Conservation (phyloP, 2,329 filamentous ascomycete genomes). For the Aspergillus brunneoviolaceus region DNA sequence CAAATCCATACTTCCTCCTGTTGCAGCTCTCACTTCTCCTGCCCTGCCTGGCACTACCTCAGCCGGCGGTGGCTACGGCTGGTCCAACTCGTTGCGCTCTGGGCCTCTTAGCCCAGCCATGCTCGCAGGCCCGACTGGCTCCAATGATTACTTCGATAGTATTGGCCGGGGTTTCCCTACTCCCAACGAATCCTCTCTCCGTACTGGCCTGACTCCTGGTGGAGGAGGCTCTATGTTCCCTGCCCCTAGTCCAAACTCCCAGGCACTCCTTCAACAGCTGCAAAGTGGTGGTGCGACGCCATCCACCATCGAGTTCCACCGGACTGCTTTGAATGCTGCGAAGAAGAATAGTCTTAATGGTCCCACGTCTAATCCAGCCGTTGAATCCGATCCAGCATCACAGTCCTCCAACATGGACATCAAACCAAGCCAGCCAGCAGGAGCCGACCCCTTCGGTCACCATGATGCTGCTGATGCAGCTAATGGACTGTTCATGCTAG, state of each 20-base stretch:
- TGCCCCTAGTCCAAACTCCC: conserved; percentile 80
- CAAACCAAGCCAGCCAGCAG: conserved; percentile 47
- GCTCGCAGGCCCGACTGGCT: conserved; percentile 74
- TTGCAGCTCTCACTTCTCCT: conserved; percentile 87
- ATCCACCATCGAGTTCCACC: conserved; percentile 88
- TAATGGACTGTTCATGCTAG: conserved; percentile 89
- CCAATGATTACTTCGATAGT: conserved; percentile 86
- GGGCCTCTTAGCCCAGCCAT: conserved; percentile 96
- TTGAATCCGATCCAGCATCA: conserved; percentile 39
- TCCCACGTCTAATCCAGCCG: conserved; percentile 44
- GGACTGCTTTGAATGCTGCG: conserved; percentile 80
- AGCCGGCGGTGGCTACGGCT: conserved; percentile 69
- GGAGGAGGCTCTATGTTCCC: conserved; percentile 98
- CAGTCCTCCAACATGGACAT: conserved; percentile 44
- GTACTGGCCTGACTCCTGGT: conserved; percentile 88
- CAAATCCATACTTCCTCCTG: conserved; percentile 77
- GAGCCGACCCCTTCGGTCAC: conserved; percentile 71
- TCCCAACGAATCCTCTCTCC: conserved; percentile 90
- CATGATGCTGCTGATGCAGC: conserved; percentile 92
- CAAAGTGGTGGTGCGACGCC: conserved; percentile 83
- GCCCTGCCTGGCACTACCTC: conserved; percentile 74
- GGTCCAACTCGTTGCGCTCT: conserved; percentile 83
- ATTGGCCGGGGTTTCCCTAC: conserved; percentile 85
- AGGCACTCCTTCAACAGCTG: conserved; percentile 76
- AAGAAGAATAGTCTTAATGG: conserved; percentile 55